Conservation (phyloP, 495 filamentous ascomycete genomes). For the Neurospora tetrasperma region DNA sequence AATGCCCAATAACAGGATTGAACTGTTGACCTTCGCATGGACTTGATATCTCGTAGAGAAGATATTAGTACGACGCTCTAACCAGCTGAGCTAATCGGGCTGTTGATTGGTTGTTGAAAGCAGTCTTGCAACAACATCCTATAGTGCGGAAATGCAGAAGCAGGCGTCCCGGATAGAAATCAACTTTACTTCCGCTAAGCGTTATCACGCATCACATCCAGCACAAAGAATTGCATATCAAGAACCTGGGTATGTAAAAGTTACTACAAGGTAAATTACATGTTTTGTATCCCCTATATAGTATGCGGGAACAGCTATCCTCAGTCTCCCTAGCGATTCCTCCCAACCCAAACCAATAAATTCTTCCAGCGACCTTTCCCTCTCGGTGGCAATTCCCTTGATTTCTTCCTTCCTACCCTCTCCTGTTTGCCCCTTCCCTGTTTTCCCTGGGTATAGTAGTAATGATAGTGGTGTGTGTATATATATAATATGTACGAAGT, state of each 20-base stretch:
- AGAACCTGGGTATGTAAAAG: not conserved
- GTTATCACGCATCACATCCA: not conserved
- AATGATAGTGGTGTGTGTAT: not conserved
- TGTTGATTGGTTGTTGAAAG: not conserved
- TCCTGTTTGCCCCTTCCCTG: not conserved
- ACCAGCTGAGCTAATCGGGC: conserved; percentile 1
- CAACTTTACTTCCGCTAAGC: not conserved
- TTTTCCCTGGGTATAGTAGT: not conserved
- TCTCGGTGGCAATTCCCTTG: not conserved
- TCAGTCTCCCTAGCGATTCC: not conserved
- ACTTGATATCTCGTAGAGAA: too few species aligned
- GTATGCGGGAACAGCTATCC: not conserved
- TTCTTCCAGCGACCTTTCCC: not conserved
- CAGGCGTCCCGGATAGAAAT: too few species aligned
- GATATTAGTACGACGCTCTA: not conserved
- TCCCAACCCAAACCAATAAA: not conserved
- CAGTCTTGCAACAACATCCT: too few species aligned
- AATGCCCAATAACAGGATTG: too few species aligned
- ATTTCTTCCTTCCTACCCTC: not conserved
- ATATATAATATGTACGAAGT: not conserved
- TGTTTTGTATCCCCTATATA: not conserved
- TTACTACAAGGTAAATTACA: not conserved
- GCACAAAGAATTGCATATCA: not conserved
- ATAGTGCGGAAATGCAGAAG: too few species aligned
- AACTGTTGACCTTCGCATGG: too few species aligned